Evolutionary conservation across 768 basidiomycete species (phyloP).

Genomic region (Lepiota subincarnata): DNA sequence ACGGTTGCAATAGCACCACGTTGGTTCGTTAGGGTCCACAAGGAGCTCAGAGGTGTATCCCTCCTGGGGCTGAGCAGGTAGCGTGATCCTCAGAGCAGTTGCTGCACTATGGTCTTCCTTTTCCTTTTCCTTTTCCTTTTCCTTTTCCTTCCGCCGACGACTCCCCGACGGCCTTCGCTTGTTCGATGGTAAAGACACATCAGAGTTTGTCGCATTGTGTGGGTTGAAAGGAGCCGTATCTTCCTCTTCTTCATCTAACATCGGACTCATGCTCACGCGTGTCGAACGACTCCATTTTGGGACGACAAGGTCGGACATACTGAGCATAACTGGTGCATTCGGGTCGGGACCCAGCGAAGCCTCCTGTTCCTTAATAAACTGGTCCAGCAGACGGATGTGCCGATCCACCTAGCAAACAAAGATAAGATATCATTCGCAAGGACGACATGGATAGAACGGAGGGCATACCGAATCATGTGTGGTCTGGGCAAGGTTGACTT

Average conservation of each 20-base stretch:
- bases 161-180: slow-evolving; percentile 10
- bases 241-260: slow-evolving; percentile 26
- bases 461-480: slow-evolving; percentile 62
- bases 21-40: slow-evolving; percentile 45
- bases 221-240: slow-evolving; percentile 1
- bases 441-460: neutral
- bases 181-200: neutral
- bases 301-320: slow-evolving; percentile 56
- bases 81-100: slow-evolving; percentile 30
- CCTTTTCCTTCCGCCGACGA: slow-evolving; percentile 16
- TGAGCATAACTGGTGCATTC: slow-evolving; percentile 37
- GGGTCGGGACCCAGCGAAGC: slow-evolving; percentile 36
- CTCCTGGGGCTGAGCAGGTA: slow-evolving; percentile 27
- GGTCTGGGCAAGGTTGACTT: slow-evolving; percentile 69
- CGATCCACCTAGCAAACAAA: slow-evolving; percentile 58
- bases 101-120: slow-evolving; percentile 15
- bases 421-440: slow-evolving; percentile 1
- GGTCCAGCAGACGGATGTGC: slow-evolving; percentile 74
- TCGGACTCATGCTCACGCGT: slow-evolving; percentile 31
- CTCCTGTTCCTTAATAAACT: slow-evolving; percentile 49
- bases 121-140: slow-evolving; percentile 19
- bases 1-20: slow-evolving; percentile 81
- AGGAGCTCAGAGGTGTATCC: neutral
- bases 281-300: slow-evolving; percentile 45
- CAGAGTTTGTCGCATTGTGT: neutral